Conservation (phyloP, 2,329 filamentous ascomycete species). For the Fusarium circinatum region DNA sequence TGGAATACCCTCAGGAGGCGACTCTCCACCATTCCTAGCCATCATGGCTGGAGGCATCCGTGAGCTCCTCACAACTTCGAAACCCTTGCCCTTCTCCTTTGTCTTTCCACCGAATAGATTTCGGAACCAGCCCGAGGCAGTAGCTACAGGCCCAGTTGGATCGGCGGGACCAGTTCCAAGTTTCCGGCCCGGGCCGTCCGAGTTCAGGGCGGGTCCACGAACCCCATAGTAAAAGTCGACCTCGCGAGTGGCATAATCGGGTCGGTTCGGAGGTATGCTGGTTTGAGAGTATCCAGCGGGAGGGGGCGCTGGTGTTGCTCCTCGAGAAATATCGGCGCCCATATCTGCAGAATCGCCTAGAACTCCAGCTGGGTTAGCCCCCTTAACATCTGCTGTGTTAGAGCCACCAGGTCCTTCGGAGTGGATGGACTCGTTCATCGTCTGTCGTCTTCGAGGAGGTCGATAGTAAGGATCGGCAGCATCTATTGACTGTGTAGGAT, state of each 20-base stretch:
- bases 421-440: conserved; percentile 54
- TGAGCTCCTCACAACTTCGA: conserved; percentile 93
- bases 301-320: conserved; percentile 55
- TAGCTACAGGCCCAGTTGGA: conserved; percentile 89
- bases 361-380: conserved; percentile 50
- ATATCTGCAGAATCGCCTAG: conserved; percentile 53
- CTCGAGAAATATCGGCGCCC: conserved; percentile 55
- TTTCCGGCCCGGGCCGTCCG: conserved; percentile 82
- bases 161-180: conserved; percentile 94
- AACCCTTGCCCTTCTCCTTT: conserved; percentile 95
- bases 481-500: conserved; percentile 60
- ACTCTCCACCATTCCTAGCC: conserved; percentile 69
- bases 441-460: conserved; percentile 78
- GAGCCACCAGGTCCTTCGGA: conserved; percentile 48
- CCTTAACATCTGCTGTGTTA: conserved; percentile 48
- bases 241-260: conserved; percentile 93
- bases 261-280: conserved; percentile 65
- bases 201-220: conserved; percentile 85
- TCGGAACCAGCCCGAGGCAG: conserved; percentile 90
- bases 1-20: conserved; percentile 73
- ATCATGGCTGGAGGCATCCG: conserved; percentile 82
- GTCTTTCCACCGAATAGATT: conserved; percentile 82
- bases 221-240: conserved; percentile 98
- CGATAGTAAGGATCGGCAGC: conserved; percentile 86
- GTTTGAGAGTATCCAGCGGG: conserved; percentile 44